phyloP scores from a whole-genome alignment of 176 grass and related monocot genomes.

The Rhynchospora tenuis region DNA sequence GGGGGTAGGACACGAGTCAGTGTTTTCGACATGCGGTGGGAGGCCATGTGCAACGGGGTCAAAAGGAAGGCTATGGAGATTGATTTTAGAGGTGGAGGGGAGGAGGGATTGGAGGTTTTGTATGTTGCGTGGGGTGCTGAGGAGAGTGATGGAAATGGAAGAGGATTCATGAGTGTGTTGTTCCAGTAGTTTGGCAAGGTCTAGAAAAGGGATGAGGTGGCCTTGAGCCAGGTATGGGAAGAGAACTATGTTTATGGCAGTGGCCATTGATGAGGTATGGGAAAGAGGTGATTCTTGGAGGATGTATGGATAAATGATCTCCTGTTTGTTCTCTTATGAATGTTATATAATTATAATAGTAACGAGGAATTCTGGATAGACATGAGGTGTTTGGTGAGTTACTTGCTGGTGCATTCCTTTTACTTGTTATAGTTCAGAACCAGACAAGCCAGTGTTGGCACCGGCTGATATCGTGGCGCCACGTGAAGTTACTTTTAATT shows the following conservation, averaged over 20 bases:
- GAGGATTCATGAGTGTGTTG: not conserved
- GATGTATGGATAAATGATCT: not conserved
- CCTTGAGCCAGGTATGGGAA: constrained; percentile 54
- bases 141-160: constrained; percentile 24
- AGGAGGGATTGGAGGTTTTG: constrained; percentile 11
- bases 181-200: constrained; percentile 28
- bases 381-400: not conserved
- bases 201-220: constrained; percentile 51
- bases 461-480: too few relatives aligned
- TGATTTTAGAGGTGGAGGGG: constrained; percentile 29
- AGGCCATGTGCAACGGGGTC: constrained; percentile 22
- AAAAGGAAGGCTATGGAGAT: constrained; percentile 30
- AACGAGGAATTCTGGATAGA: not conserved
- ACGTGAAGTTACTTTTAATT: too few relatives aligned
- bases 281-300: not conserved
- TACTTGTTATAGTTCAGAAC: too few relatives aligned
- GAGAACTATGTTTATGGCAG: constrained; percentile 21
- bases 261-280: not conserved
- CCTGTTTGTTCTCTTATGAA: not conserved
- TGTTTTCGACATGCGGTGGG: constrained; percentile 15
- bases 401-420: not conserved
- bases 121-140: constrained; percentile 33
- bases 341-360: too few relatives aligned
- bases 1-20: not conserved
- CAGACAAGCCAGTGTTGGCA: too few relatives aligned